Evolutionary conservation across 495 filamentous ascomycete genomes (phyloP).

Genomic region (Emericellopsis terricola): DNA sequence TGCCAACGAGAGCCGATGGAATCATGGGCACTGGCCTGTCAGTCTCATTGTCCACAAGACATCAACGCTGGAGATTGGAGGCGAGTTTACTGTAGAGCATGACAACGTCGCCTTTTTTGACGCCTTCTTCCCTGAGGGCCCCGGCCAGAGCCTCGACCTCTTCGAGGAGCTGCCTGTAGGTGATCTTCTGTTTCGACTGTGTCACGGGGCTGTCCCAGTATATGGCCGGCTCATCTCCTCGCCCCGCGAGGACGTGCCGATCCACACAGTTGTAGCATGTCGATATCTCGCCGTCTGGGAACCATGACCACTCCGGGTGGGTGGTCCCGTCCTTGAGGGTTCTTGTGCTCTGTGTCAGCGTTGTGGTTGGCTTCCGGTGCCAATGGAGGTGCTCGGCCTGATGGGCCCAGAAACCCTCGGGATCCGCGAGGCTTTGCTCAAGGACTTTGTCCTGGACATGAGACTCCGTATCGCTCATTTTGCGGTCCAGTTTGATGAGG

Average conservation of each 20-base stretch:
- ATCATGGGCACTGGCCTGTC: constrained; percentile 78
- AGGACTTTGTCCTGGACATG: constrained; percentile 33
- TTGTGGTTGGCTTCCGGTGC: constrained; percentile 47
- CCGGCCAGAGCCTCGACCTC: constrained; percentile 75
- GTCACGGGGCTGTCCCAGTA: constrained; percentile 82
- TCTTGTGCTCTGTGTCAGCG: constrained; percentile 22
- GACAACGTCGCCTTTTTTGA: constrained; percentile 77
- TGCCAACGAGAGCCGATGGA: constrained; percentile 67
- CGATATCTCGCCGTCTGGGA: constrained; percentile 74
- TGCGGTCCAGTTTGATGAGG: neutral
- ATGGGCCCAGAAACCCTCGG: constrained; percentile 57
- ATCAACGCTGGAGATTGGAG: too few species aligned
- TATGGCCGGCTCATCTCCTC: constrained; percentile 56
- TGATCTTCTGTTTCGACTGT: constrained; percentile 48
- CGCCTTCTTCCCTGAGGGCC: constrained; percentile 66
- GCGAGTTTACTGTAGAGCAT: constrained; percentile 63
- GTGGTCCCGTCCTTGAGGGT: constrained; percentile 17
- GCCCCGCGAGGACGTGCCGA: constrained; percentile 60
- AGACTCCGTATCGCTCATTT: constrained; percentile 4
- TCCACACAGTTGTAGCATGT: constrained; percentile 85
- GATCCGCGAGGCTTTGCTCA: constrained; percentile 34
- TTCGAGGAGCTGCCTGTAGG: constrained; percentile 56
- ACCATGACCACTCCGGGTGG: constrained; percentile 65
- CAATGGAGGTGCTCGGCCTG: constrained; percentile 64
- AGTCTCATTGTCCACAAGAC: too few species aligned